Evolutionary conservation across 495 filamentous ascomycete genomes (phyloP), one percentile per base, ranked within the genome.

Genomic region (Jackrogersella multiformis): DNA sequence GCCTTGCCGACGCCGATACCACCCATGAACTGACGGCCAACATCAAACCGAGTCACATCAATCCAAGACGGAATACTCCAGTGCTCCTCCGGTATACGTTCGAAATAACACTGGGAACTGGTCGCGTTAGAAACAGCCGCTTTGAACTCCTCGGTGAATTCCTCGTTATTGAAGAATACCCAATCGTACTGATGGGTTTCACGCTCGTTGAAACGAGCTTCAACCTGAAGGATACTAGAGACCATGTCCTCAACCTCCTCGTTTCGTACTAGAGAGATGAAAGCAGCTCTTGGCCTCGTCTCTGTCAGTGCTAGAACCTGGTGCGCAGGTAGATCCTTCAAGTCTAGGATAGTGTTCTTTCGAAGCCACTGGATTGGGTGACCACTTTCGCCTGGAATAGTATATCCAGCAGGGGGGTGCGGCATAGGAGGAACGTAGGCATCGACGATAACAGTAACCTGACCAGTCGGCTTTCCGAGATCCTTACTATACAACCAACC

Each of bases 161-260:
- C 85, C 53, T 88, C 80, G 70, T 92, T 90, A 74, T 94, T 94
- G 69, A 94, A 79, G 79, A 95, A 95, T 21, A 95, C 90, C 92
- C 92, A 95, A 67, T 94, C 90, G 72, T 94, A 95, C 75, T 89
- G 83, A 75, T 88, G 92, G 20, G 62, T 73, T 16, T 49, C 42
- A 35, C 88, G 86, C 56, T 82, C 81, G 73, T 95, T 95, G 84
- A 94, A 94, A 41, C 92, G 88, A 73, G 92, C 90, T 73, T 95
- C 92, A 12, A 95, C 84, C 58, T 90, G 85, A 4, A 87, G 84
- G 65, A 95, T 93, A 4, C 89, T 90, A 65, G 87, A 85, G 5
- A 89, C 84, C 68, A 95, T 91, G n/a, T 93, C 91, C 86, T 91
- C 92, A 35, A 93, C 70, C 73, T 95, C 92, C 13, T 77, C 79